Evolutionary conservation across 2,329 filamentous ascomycete species (phyloP), one percentile per base, ranked within the genome.

Genomic region (Aspergillus niger): DNA sequence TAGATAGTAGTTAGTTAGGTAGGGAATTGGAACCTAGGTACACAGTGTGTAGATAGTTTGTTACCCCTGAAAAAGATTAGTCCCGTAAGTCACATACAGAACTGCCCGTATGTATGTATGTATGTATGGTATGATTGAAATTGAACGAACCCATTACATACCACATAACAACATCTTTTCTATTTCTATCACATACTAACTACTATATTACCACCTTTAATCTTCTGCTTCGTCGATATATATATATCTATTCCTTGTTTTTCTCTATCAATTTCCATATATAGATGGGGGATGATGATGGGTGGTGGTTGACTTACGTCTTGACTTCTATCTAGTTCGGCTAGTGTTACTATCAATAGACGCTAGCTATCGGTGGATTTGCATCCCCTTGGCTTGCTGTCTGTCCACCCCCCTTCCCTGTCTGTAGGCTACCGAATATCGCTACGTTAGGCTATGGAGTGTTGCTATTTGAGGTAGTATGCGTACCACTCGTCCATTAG

Each of bases 301-400:
- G 11, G 41, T 17, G 30, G n/a, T 50, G 47, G 26, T 30, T 36
- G 47, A 50, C 15, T 50, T 49, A 49, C 44, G 26, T 28, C 47
- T 30, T 22, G 15, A n/a, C 24, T n/a, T 30, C 28, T 50, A 50
- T 50, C 24, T 30, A 50, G 36, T 26, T 15, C 20, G 36, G 24
- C 36, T 54, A 39, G 32, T 54, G 51, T 41, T 54, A 54, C 36
- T 54, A 54, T 54, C 51, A 54, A 43, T 54, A 41, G 36, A 50
- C 47, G 13, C 47, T 30, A 50, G 13, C 47, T 30, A 50, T 32
- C 47, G 26, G 32, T 22, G 24, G 39, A 15, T 36, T 36, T 11
- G 30, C 26, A 47, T 47, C 39, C 30, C 20, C 36, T 53, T 26
- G 32, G 22, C 41, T 22, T 44, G 41, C 41, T 44, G 20, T 22